A percentile compares a stretch with the other conserved stretches of the same genome.
phyloP scores from a whole-genome alignment of 2,329 filamentous ascomycete species.

The Neodidymelliopsis sp. region DNA sequence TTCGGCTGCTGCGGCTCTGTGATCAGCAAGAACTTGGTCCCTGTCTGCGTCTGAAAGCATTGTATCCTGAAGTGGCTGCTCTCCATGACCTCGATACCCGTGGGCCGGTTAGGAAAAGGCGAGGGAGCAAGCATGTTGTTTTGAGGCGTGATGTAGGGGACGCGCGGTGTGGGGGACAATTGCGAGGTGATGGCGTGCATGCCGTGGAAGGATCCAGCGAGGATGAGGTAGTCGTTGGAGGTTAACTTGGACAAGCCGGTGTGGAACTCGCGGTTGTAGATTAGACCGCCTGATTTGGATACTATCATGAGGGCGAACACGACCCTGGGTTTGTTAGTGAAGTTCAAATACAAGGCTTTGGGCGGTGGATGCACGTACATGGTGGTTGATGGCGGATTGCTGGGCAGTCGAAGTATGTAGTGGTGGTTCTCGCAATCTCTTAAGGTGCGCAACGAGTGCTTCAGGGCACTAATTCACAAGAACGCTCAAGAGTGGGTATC shows the following conservation, averaged over 20 bases:
- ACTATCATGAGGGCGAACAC: slow-evolving; percentile 96
- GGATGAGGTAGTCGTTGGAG: slow-evolving; percentile 95
- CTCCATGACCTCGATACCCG: slow-evolving; percentile 91
- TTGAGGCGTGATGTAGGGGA: slow-evolving; percentile 31
- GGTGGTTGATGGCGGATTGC: slow-evolving; percentile 2
- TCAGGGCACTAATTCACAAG: neutral
- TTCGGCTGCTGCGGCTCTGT: slow-evolving; percentile 90
- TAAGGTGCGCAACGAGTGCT: too few relatives aligned
- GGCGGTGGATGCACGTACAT: slow-evolving; percentile 20
- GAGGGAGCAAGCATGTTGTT: slow-evolving; percentile 26
- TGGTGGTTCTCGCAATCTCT: too few relatives aligned
- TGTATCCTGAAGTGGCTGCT: slow-evolving; percentile 93
- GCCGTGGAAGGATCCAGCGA: slow-evolving; percentile 95
- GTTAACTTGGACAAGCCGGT: slow-evolving; percentile 85
- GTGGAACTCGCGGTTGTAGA: slow-evolving; percentile 95
- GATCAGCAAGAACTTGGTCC: slow-evolving; percentile 94
- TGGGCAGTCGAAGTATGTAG: too few relatives aligned
- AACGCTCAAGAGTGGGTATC: neutral
- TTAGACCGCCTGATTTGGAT: slow-evolving; percentile 95
- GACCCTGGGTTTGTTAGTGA: slow-evolving; percentile 68
- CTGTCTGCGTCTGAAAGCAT: slow-evolving; percentile 94
- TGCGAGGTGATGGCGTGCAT: slow-evolving; percentile 69
- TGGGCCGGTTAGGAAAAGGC: slow-evolving; percentile 56
- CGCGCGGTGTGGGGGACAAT: slow-evolving; percentile 47
- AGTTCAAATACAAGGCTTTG: neutral